Base-by-base conservation (phyloP, 2,329 filamentous ascomycete species). In the Ophiostoma pallidulum region DNA sequence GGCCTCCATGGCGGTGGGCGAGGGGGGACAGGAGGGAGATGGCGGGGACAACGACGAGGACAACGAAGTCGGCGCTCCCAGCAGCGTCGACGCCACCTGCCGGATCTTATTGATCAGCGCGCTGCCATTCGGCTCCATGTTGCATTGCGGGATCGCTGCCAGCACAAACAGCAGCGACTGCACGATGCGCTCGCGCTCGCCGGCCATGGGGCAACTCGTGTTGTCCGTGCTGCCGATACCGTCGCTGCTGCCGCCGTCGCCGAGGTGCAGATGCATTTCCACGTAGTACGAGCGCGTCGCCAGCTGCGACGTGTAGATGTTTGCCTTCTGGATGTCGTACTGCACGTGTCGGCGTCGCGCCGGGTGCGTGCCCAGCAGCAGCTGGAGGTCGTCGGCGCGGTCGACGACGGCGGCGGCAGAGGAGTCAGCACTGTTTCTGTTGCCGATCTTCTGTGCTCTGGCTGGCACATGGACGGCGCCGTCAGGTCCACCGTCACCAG, bases 301-400 rank as follows among this genome's bases (percentile, higher is more conserved):
- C 9, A 95, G 70, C 58, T 89, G 84, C 6, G 84, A 91, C 2
- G 82, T 80, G 59, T 91, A 88, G 33, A 95, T 86, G 62, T 94
- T 94, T 7, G 87, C 86, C 61, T 94, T 94, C 62, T 94, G 88
- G 26, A 95, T 92, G 64, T 94, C 89, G 55, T 82, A 88, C 60
- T 92, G 86, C 4, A 89, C 62, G 47, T 73, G 69, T 1, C 77
- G 71, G 3, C 77, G 72, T 3, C 71, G 68, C 22, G 66, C 60
- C 1, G 73, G 71, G 22, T 77, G 66, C 18, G 66, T 63, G 46
- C 71, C 70, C 49, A 77, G 67, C 8, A 69, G 63, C 33, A 68
- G 70, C 36, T 73, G 71, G 14, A 77, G 58, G 53, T 78, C 75
- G 52, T 75, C 66, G 8, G 68, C 58, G 0, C 72, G 69, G 51